A percentile compares a stretch with the other conserved stretches of the same genome.
These are phyloP conservation scores for Bauhinia variegata DNA, from an alignment of 306 rosid genomes.

Conservation along the genomic window DNA sequence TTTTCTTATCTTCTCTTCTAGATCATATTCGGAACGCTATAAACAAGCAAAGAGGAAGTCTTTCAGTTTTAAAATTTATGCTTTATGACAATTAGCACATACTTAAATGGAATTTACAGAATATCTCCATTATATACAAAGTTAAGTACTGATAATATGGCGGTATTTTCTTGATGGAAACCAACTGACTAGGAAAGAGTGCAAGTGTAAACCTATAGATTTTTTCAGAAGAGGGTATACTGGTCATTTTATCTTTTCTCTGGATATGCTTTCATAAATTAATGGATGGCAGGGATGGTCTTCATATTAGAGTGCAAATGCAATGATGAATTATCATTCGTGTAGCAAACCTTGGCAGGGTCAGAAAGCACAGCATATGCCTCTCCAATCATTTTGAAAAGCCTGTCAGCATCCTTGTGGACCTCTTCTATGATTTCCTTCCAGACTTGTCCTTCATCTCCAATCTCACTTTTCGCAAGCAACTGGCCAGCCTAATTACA, in stretches of 20 bases:
- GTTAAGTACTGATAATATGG: too few species aligned
- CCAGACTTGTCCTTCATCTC: slow-evolving; percentile 83
- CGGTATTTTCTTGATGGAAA: too few species aligned
- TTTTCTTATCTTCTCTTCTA: slow-evolving; percentile 81
- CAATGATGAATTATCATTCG: too few species aligned
- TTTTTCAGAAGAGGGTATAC: too few species aligned
- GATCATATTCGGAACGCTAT: slow-evolving; percentile 80
- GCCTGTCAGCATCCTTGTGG: slow-evolving; percentile 86
- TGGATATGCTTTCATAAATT: too few species aligned
- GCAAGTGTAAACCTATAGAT: too few species aligned
- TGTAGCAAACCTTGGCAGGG: slow-evolving; percentile 61
- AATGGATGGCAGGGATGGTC: too few species aligned
- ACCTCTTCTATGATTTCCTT: slow-evolving; percentile 81
- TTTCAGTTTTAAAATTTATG: slow-evolving; percentile 32
- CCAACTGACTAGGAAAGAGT: too few species aligned
- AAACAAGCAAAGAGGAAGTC: slow-evolving; percentile 21
- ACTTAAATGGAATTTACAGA: slow-evolving; percentile 30
- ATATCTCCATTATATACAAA: not conserved
- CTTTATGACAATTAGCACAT: slow-evolving; percentile 6
- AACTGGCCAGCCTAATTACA: slow-evolving; percentile 82
- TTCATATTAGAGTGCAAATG: too few species aligned
- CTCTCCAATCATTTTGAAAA: slow-evolving; percentile 95
- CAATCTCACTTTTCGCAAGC: slow-evolving; percentile 79
- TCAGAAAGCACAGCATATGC: slow-evolving; percentile 93
- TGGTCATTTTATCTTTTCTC: too few species aligned